Conservation (phyloP, 169 alveolate genomes). For the Theileria sp. region DNA sequence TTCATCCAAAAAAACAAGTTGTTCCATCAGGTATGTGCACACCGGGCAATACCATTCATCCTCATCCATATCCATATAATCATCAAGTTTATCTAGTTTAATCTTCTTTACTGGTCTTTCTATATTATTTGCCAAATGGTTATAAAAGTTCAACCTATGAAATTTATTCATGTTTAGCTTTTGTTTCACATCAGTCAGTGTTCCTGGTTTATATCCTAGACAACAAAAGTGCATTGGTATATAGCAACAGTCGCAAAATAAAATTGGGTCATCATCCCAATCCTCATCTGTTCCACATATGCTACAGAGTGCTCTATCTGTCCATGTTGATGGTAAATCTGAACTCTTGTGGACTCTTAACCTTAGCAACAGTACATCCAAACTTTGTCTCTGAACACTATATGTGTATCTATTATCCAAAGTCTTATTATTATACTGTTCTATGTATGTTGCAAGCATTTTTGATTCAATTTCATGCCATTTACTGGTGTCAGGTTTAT, state of each 20-base stretch:
- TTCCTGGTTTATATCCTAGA: conserved; percentile 63
- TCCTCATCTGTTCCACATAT: conserved; percentile 77
- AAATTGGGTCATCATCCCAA: conserved; percentile 81
- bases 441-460: conserved; percentile 72
- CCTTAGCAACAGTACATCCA: conserved; percentile 67
- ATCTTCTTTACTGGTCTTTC: conserved; percentile 25
- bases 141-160: conserved; percentile 7
- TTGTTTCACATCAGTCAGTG: conserved; percentile 45
- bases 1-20: conserved; percentile 69
- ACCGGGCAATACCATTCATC: conserved; percentile 79
- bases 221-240: conserved; percentile 77
- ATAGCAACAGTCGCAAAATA: conserved; percentile 79
- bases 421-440: conserved; percentile 72
- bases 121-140: not conserved
- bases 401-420: conserved; percentile 75
- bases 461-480: conserved; percentile 74
- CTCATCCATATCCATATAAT: conserved; percentile 63
- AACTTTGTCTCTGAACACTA: conserved; percentile 70
- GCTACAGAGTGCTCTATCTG: conserved; percentile 78
- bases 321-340: conserved; percentile 73
- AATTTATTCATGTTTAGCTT: conserved; percentile 14
- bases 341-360: conserved; percentile 65
- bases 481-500: conserved; percentile 38
- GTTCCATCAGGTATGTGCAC: conserved; percentile 70
- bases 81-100: conserved; percentile 45